Conservation (phyloP, 768 basidiomycete genomes). For the Lactarius sp. region DNA sequence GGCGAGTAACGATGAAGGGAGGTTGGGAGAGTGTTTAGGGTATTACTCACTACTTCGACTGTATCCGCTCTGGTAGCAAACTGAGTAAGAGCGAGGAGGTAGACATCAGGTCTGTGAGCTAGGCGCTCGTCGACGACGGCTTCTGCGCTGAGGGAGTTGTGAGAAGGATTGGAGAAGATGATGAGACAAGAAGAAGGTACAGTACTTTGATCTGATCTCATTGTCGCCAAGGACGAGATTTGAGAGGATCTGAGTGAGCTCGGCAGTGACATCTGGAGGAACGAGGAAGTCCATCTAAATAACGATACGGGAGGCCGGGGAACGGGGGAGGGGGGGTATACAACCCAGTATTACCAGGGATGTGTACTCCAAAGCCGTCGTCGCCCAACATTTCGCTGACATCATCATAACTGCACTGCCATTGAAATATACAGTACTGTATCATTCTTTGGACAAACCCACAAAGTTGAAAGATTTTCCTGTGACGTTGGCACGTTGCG, state of each 20-base stretch:
- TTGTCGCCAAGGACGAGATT: slow-evolving; percentile 84
- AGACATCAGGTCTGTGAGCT: slow-evolving; percentile 71
- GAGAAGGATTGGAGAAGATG: neutral
- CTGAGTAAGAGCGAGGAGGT: slow-evolving; percentile 72
- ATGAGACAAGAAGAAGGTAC: slow-evolving; percentile 6
- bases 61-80: slow-evolving; percentile 74
- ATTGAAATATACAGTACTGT: too few relatives aligned
- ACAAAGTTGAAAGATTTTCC: too few relatives aligned
- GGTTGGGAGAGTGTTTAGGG: neutral
- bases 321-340: neutral
- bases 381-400: too few relatives aligned
- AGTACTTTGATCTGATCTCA: slow-evolving; percentile 66
- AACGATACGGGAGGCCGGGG: neutral
- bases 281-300: slow-evolving; percentile 27
- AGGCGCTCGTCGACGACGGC: slow-evolving; percentile 78
- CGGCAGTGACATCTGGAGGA: slow-evolving; percentile 64
- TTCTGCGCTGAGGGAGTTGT: slow-evolving; percentile 51
- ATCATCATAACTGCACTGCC: too few relatives aligned
- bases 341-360: too few relatives aligned
- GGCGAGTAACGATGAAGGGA: neutral
- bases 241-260: slow-evolving; percentile 78
- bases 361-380: too few relatives aligned
- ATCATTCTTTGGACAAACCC: too few relatives aligned
- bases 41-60: slow-evolving; percentile 57
- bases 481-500: too few relatives aligned